Base-by-base conservation (phyloP, 768 basidiomycete genomes). In the Inosperma sp. region DNA sequence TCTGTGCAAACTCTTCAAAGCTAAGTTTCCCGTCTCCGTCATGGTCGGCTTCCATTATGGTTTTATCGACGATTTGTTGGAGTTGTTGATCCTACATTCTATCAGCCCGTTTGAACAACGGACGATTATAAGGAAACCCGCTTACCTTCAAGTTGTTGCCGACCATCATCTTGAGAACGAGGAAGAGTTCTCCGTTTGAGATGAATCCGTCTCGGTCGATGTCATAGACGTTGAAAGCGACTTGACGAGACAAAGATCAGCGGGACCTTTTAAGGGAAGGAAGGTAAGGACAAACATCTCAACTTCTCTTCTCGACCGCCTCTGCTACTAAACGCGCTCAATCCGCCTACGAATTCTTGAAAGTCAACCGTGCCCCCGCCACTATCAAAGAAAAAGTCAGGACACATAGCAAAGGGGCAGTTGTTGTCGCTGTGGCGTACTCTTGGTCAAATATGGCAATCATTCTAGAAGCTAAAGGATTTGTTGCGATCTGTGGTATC, bases 111-210 rank as follows among this genome's bases (percentile, higher is more conserved):
- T 37, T 37, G 51, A 26, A 35, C 48, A 44, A 29, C 37, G 27
- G 39, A 50, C 8, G 27, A 30, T 52, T 31, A 45, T 19, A 34
- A 25, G 29, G n/a, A 22, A 23, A 30, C 37, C 53, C 22, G 51
- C 68, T 52, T 41, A 93, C 93, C 78, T 99, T 99, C 61, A 99
- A 74, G 69, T 99, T 99, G 68, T 88, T 97, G 27, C 96, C 96
- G 43, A 98, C 96, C 96, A 99, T 99, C 92, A 98, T 98, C 79
- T 99, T 99, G 57, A 99, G 74, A 31, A 99, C 96, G 40, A 99
- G 74, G 74, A 97, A 99, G 25, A 99, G 81, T 70, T 99, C 96
- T 49, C 96, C 96, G 63, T 99, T 99, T 10, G 93, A 96, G 67
- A 99, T 99, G 71, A 70, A 99, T 7, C 93, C 93, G 63, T 99